A percentile compares a stretch with the other conserved stretches of the same genome.
phyloP scores from a whole-genome alignment of 164 flowering plant species.

The Berberis thunbergii region DNA sequence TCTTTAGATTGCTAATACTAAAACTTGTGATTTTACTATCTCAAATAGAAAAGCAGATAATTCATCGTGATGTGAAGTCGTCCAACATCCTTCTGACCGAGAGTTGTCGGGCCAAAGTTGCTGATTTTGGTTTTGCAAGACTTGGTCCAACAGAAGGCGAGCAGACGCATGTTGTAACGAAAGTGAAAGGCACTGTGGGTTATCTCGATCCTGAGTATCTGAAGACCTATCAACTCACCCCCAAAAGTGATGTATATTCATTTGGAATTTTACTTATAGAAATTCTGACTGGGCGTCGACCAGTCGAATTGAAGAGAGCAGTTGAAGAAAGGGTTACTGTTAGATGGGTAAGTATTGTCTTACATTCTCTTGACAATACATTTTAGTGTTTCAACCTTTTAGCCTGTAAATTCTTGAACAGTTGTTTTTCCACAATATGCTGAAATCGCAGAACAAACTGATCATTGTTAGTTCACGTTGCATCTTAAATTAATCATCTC shows the following conservation, averaged over 20 bases:
- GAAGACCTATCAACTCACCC: constrained; percentile 77
- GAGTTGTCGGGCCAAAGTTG: constrained; percentile 79
- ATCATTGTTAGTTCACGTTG: too few relatives aligned
- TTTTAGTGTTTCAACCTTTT: too few relatives aligned
- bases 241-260: constrained; percentile 92
- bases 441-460: too few relatives aligned
- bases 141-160: constrained; percentile 62
- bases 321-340: constrained; percentile 62
- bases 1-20: too few relatives aligned
- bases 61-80: constrained; percentile 93
- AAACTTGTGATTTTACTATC: too few relatives aligned
- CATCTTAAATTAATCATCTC: too few relatives aligned
- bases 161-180: constrained; percentile 71
- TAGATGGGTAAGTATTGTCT: constrained; percentile 63
- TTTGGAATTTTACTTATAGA: constrained; percentile 86
- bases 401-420: too few relatives aligned
- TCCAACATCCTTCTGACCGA: constrained; percentile 93
- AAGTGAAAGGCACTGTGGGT: constrained; percentile 94
- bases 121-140: constrained; percentile 97
- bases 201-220: constrained; percentile 96
- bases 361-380: neutral
- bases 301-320: constrained; percentile 68
- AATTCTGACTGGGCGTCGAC: constrained; percentile 82
- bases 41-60: constrained; percentile 73
- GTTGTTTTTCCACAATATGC: too few relatives aligned